phyloP scores from a whole-genome alignment of 176 grass and related monocot species.

The Tillandsia leiboldiana region DNA sequence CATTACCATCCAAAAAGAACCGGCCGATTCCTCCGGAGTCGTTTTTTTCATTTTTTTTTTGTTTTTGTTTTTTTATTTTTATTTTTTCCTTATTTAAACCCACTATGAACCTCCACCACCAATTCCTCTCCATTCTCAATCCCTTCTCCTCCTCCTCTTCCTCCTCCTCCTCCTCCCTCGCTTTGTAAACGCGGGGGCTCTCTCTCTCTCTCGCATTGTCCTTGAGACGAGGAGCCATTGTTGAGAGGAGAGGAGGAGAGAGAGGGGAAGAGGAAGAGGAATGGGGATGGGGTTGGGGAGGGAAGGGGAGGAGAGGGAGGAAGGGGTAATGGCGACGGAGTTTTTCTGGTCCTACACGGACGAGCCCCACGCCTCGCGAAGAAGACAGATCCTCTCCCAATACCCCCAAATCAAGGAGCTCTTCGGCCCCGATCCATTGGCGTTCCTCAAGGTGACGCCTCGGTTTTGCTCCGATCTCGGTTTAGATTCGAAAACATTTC shows the following conservation, averaged over 20 bases:
- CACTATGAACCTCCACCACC: not conserved
- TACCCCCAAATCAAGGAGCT: slow-evolving; percentile 97
- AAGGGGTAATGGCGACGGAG: slow-evolving; percentile 80
- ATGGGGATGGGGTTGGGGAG: slow-evolving; percentile 24
- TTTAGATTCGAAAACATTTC: not conserved
- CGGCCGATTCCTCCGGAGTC: too few species aligned
- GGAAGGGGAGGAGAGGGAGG: slow-evolving; percentile 31
- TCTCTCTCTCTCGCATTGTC: not conserved
- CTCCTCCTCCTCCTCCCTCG: too few species aligned
- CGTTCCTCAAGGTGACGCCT: slow-evolving; percentile 59
- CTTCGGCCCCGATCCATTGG: slow-evolving; percentile 85
- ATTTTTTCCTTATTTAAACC: too few species aligned
- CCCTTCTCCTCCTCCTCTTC: too few species aligned
- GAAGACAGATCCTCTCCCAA: slow-evolving; percentile 74
- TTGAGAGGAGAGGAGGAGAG: not conserved
- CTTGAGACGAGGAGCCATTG: not conserved
- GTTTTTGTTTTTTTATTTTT: too few species aligned
- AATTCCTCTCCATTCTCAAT: not conserved
- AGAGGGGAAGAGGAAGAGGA: slow-evolving; percentile 7
- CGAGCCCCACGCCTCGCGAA: slow-evolving; percentile 91
- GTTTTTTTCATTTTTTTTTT: too few species aligned
- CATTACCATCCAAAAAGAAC: too few species aligned
- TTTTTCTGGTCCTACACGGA: slow-evolving; percentile 99
- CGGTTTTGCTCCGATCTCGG: not conserved
- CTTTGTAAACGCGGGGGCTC: too few species aligned